These are phyloP conservation scores for Russula foetens DNA, from an alignment of 768 basidiomycete genomes.

Conservation along the genomic window DNA sequence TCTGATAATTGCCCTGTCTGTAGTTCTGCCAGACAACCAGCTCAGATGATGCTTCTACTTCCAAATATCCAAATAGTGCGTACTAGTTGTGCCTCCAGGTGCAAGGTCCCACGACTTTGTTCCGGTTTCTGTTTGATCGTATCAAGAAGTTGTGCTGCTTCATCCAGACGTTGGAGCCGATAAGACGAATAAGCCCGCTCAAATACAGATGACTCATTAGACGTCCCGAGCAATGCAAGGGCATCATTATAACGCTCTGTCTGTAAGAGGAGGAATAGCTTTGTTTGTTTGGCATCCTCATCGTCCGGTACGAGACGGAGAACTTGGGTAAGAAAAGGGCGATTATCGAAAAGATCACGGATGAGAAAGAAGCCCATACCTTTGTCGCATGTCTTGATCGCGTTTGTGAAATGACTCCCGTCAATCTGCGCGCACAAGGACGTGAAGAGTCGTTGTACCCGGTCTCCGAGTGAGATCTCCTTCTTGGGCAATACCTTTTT, in stretches of 20 bases:
- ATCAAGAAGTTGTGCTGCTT: constrained; percentile 49
- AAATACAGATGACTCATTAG: constrained; percentile 34
- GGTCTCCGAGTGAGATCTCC: constrained; percentile 28
- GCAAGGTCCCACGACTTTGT: constrained; percentile 52
- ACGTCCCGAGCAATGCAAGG: constrained; percentile 45
- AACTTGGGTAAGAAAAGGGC: constrained; percentile 37
- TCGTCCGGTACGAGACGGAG: constrained; percentile 59
- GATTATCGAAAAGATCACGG: neutral
- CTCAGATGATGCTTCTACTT: constrained; percentile 12
- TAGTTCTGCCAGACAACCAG: constrained; percentile 46
- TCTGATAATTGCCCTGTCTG: constrained; percentile 66
- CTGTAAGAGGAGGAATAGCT: constrained; percentile 81
- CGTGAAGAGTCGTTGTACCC: constrained; percentile 56
- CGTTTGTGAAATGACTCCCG: constrained; percentile 78
- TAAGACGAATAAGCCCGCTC: constrained; percentile 82
- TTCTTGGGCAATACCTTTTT: constrained; percentile 27
- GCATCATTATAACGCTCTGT: constrained; percentile 75
- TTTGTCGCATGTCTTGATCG: constrained; percentile 88
- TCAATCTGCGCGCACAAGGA: constrained; percentile 85
- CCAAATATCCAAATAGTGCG: constrained; percentile 28
- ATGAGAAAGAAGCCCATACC: constrained; percentile 40
- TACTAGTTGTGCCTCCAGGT: constrained; percentile 87
- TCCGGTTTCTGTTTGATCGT: constrained; percentile 36
- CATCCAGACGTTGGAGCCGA: constrained; percentile 67
- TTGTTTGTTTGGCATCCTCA: constrained; percentile 69